Percentiles rank a stretch among this genome's conserved stretches.
These are phyloP conservation scores for Brasenia schreberi DNA, from an alignment of 164 flowering plant genomes.

Conservation along the genomic window DNA sequence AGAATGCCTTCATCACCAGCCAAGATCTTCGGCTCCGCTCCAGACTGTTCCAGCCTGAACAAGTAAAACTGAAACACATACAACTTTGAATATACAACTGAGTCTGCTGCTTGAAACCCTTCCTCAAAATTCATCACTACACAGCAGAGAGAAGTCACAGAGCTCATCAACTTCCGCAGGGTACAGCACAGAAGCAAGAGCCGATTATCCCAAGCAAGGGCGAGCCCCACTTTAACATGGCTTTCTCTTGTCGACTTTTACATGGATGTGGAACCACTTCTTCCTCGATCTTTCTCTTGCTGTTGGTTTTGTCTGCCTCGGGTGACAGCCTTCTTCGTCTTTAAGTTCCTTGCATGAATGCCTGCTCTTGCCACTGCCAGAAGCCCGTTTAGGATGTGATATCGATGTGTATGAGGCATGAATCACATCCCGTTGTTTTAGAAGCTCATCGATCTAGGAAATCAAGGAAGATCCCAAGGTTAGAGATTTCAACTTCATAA, in stretches of 20 bases:
- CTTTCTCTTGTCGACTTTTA: constrained; percentile 72
- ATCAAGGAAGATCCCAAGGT: neutral
- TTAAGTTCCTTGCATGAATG: constrained; percentile 35
- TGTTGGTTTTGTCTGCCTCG: constrained; percentile 24
- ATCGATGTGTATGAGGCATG: constrained; percentile 60
- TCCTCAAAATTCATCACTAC: neutral
- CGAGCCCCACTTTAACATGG: constrained; percentile 35
- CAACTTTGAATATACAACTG: neutral
- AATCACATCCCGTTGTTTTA: constrained; percentile 65
- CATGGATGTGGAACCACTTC: constrained; percentile 77
- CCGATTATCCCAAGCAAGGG: neutral
- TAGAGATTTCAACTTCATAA: neutral
- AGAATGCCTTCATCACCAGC: neutral
- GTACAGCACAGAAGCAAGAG: neutral
- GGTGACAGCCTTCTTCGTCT: constrained; percentile 37
- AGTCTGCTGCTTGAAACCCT: neutral
- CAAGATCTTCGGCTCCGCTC: neutral
- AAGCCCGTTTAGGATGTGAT: constrained; percentile 45
- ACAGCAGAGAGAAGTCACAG: neutral
- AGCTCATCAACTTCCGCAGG: neutral
- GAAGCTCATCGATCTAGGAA: constrained; percentile 73
- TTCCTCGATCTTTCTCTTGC: constrained; percentile 58
- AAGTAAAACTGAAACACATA: neutral
- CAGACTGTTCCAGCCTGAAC: neutral
- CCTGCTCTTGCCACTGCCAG: constrained; percentile 40